Base-by-base conservation (phyloP, 352 stramenopile species). In the Globisporangium parvum region DNA sequence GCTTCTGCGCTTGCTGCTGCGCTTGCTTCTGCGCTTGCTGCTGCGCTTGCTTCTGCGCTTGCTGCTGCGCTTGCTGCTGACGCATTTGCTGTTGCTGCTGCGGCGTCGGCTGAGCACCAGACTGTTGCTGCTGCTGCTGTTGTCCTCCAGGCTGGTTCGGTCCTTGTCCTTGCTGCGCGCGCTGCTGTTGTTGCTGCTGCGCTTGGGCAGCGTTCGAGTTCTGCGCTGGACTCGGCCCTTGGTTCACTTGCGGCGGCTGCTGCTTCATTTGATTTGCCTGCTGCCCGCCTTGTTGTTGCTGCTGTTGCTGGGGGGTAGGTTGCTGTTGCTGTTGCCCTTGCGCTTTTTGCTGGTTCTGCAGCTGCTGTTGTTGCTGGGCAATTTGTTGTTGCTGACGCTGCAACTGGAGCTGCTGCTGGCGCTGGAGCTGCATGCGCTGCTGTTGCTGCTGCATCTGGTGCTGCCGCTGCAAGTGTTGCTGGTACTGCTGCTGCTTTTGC, bases 401-500 rank as follows among this genome's bases (percentile, higher is more conserved):
- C 49, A 73, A 62, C 51, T 79, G 71, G 55, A 82, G 57, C 20
- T 61, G 59, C 24, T 71, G 64, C 48, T 68, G 73, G 55, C 75
- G 73, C 50, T 82, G 76, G 47, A 73, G 64, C 51, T 79, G 71
- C 21, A 80, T 35, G n/a, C 21, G 28, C 21, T 55, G 55, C 15
- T 69, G 65, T 37, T 64, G 67, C 52, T 79, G 71, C 60, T 80
- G 77, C 51, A 68, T 64, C 46, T 78, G 73, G 55, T 85, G 74
- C 35, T 85, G 77, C 14, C 79, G 71, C 52, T 82, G 69, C 55
- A 83, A 70, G 42, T 85, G 73, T 53, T 83, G 77, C 39, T 85
- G 73, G 24, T 73, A 63, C 21, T 65, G 65, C 23, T 79, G 71
- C 50, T 85, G 76, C 53, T 75, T 65, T 52, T 82, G 74, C 20